These are phyloP conservation scores for Collybia nuda DNA, from an alignment of 768 basidiomycete species.

Conservation along the genomic window DNA sequence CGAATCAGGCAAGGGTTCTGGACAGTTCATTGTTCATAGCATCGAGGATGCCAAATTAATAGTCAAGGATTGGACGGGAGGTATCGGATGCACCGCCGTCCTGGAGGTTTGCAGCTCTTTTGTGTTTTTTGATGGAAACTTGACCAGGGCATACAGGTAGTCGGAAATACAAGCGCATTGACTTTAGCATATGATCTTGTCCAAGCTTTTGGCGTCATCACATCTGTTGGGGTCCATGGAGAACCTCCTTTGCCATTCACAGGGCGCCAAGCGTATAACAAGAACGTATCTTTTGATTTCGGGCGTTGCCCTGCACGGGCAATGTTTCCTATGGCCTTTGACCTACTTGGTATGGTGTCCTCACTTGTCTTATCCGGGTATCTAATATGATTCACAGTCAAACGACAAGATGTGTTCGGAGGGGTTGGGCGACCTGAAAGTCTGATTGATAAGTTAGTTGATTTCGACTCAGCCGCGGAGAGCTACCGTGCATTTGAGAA, in stretches of 20 bases:
- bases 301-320: conserved; percentile 81
- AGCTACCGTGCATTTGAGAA: conserved; percentile 70
- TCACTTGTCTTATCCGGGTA: neutral
- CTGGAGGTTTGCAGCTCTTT: conserved; percentile 53
- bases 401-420: conserved; percentile 75
- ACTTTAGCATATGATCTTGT: conserved; percentile 69
- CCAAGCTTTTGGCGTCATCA: conserved; percentile 72
- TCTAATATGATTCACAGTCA: conserved; percentile 31
- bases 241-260: conserved; percentile 53
- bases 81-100: conserved; percentile 61
- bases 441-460: conserved; percentile 68
- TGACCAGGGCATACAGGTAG: conserved; percentile 43
- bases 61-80: conserved; percentile 52
- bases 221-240: conserved; percentile 74
- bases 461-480: conserved; percentile 54
- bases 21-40: conserved; percentile 49
- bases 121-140: neutral
- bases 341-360: conserved; percentile 47
- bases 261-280: conserved; percentile 62
- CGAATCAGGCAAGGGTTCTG: conserved; percentile 39
- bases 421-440: conserved; percentile 59
- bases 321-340: conserved; percentile 72
- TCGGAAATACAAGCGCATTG: conserved; percentile 66
- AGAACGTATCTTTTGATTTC: conserved; percentile 79
- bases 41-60: conserved; percentile 51